Evolutionary conservation across 306 rosid genomes (phyloP).

Genomic region (Trichosanthes cucumerina): DNA sequence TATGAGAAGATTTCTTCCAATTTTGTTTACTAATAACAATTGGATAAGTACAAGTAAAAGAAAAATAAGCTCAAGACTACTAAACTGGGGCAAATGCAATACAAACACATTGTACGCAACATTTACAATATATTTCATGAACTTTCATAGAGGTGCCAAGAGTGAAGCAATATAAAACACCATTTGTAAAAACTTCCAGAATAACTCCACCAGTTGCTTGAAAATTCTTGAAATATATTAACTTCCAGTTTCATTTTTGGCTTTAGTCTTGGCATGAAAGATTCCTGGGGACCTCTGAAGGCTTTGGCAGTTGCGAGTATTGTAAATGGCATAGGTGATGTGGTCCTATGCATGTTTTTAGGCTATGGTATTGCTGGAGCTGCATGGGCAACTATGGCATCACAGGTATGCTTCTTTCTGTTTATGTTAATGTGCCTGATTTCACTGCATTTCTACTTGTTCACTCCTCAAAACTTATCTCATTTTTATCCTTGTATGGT

Average conservation of each 20-base stretch:
- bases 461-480: background rate
- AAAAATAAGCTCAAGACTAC: background rate
- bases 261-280: conserved; percentile 82
- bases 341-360: conserved; percentile 43
- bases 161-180: no score
- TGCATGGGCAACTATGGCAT: conserved; percentile 78
- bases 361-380: conserved; percentile 72
- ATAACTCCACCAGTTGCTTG: background rate
- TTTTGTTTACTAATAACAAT: background rate
- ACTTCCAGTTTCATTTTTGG: conserved; percentile 7
- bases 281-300: conserved; percentile 82
- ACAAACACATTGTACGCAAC: background rate
- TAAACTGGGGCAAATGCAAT: background rate
- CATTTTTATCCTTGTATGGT: conserved; percentile 6
- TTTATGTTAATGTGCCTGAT: background rate
- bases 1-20: background rate
- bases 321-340: conserved; percentile 56
- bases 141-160: no score
- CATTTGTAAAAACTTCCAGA: no score
- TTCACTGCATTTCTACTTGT: background rate
- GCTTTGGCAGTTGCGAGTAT: conserved; percentile 55
- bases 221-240: background rate
- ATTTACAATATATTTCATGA: background rate
- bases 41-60: background rate
- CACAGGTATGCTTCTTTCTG: conserved; percentile 39